Evolutionary conservation across 768 basidiomycete species (phyloP).

Genomic region (Boletus sensibilis): DNA sequence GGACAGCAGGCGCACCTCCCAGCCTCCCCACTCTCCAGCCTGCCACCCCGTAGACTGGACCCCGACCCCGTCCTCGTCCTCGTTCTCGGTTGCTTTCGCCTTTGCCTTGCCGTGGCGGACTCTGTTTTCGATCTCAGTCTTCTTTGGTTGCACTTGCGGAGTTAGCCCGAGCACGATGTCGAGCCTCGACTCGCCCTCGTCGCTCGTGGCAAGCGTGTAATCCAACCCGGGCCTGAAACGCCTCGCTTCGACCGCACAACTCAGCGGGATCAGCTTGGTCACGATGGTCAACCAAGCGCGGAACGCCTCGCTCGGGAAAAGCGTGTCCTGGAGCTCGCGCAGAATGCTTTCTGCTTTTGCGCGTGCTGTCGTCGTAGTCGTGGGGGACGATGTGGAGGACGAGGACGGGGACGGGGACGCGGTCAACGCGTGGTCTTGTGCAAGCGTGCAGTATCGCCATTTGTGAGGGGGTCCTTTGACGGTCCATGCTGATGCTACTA

Average conservation of each 20-base stretch:
- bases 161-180: constrained; percentile 89
- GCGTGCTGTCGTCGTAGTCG: constrained; percentile 8
- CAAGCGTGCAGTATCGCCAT: constrained; percentile 83
- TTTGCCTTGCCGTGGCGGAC: constrained; percentile 29
- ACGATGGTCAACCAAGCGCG: constrained; percentile 84
- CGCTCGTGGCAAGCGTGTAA: constrained; percentile 90
- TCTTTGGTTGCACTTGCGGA: constrained; percentile 46
- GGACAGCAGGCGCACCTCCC: constrained; percentile 64
- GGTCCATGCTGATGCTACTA: constrained; percentile 57
- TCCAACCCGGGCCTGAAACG: constrained; percentile 91
- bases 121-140: constrained; percentile 12
- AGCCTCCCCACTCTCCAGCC: constrained; percentile 82
- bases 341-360: constrained; percentile 21
- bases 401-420: neutral
- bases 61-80: constrained; percentile 31
- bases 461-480: constrained; percentile 90
- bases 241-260: constrained; percentile 75
- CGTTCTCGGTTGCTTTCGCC: constrained; percentile 19
- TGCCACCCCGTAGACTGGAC: constrained; percentile 55
- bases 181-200: constrained; percentile 75
- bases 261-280: constrained; percentile 67
- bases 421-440: neutral
- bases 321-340: constrained; percentile 61
- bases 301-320: constrained; percentile 82
- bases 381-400: neutral